phyloP scores from a whole-genome alignment of 1,284 basidiomycete species.

The Microbotryum lychnidis-dioicae region DNA sequence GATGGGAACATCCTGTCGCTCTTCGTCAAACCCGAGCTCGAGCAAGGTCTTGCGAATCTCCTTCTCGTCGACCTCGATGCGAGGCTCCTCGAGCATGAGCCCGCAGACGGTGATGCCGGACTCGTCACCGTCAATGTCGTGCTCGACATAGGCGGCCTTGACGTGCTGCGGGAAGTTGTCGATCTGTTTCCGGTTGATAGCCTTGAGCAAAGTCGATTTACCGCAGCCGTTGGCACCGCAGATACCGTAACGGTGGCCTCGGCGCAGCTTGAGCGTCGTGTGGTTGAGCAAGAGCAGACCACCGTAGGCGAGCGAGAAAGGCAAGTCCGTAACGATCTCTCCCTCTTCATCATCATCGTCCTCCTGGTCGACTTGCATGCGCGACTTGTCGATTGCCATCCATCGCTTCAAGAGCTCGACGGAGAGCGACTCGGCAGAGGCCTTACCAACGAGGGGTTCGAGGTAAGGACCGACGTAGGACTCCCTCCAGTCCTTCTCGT shows the following conservation, averaged over 20 bases:
- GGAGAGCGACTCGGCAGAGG: conserved; percentile 45
- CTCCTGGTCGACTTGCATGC: conserved; percentile 49
- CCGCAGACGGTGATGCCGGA: conserved; percentile 34
- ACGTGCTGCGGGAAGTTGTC: conserved; percentile 38
- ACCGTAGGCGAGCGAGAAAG: conserved; percentile 95
- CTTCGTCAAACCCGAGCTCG: conserved; percentile 86
- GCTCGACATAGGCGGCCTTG: conserved; percentile 39
- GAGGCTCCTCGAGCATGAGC: conserved; percentile 36
- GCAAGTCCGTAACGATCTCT: conserved; percentile 73
- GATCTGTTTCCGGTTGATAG: conserved; percentile 50
- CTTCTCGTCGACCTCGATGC: conserved; percentile 38
- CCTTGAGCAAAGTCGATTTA: conserved; percentile 94
- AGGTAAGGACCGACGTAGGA: conserved; percentile 64
- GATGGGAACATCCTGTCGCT: conserved; percentile 74
- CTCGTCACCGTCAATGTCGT: conserved; percentile 40
- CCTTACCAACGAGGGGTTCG: conserved; percentile 38
- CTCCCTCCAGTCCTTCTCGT: conserved; percentile 62
- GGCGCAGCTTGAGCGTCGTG: conserved; percentile 80
- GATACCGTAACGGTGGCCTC: conserved; percentile 83
- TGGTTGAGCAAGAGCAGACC: conserved; percentile 91
- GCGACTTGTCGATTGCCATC: conserved; percentile 59
- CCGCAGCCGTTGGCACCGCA: conserved; percentile 92
- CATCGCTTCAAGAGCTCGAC: conserved; percentile 64
- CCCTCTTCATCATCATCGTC: conserved; percentile 66
- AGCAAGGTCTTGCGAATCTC: conserved; percentile 69